Conservation (phyloP, 495 filamentous ascomycete species). For the Monascus purpureus region DNA sequence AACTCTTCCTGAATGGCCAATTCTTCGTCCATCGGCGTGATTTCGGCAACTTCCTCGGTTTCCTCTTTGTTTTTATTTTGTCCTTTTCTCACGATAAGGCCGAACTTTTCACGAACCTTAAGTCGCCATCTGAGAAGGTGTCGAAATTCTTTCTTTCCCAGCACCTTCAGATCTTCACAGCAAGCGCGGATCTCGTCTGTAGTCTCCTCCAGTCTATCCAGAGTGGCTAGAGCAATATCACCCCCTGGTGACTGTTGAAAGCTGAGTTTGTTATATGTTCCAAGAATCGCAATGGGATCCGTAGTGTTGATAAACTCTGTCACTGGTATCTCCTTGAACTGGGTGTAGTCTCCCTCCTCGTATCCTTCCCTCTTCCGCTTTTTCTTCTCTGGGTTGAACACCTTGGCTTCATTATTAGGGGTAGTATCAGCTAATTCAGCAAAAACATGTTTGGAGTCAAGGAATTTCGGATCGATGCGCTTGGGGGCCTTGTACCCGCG, state of each 20-base stretch:
- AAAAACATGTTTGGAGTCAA: conserved; percentile 85
- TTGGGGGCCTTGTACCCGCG: conserved; percentile 89
- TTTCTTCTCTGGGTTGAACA: conserved; percentile 94
- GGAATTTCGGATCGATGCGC: conserved; percentile 77
- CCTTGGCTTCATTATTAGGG: conserved; percentile 93
- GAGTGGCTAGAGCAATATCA: conserved; percentile 72
- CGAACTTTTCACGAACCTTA: conserved; percentile 82
- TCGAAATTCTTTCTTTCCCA: conserved; percentile 92
- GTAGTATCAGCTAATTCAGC: conserved; percentile 81
- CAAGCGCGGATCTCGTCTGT: conserved; percentile 74
- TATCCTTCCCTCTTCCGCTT: conserved; percentile 96
- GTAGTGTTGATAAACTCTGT: conserved; percentile 89
- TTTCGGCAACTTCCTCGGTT: conserved; percentile 59
- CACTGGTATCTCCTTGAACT: conserved; percentile 76
- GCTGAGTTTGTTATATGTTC: conserved; percentile 66
- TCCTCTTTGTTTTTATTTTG: conserved; percentile 35
- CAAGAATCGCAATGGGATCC: conserved; percentile 94
- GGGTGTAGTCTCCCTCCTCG: conserved; percentile 86
- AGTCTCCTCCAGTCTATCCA: conserved; percentile 86
- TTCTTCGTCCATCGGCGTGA: conserved; percentile 89
- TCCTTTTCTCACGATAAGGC: conserved; percentile 56
- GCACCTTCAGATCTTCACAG: conserved; percentile 77
- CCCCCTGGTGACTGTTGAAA: conserved; percentile 66
- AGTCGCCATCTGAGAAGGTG: conserved; percentile 84
- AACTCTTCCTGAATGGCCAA: conserved; percentile 78